Percentiles rank a stretch among this genome's conserved stretches.
These are phyloP conservation scores for Fusarium longipes DNA, from an alignment of 2,329 filamentous ascomycete species.

Conservation along the genomic window DNA sequence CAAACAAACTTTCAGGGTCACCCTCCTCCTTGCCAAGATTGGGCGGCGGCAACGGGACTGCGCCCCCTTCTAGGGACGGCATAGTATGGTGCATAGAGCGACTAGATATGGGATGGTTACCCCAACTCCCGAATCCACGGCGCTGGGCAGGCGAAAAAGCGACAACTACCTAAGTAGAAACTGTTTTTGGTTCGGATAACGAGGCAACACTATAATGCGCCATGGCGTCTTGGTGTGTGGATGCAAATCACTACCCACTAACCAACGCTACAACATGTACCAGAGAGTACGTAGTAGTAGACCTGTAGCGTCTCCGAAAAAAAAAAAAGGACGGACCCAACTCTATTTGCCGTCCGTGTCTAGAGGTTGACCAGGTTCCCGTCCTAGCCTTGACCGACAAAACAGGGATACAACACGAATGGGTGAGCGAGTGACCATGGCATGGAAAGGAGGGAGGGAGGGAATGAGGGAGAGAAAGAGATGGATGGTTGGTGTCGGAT, in stretches of 20 bases:
- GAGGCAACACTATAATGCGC: slow-evolving; percentile 2
- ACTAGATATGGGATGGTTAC: neutral
- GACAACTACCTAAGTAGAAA: neutral
- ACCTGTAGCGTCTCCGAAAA: no score
- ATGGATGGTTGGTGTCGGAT: neutral
- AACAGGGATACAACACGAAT: slow-evolving; percentile 34
- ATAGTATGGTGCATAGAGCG: neutral
- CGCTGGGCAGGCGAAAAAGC: slow-evolving; percentile 19
- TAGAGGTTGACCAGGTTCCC: slow-evolving; percentile 26
- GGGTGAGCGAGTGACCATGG: neutral
- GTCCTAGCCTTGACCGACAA: slow-evolving; percentile 1
- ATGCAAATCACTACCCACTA: no score
- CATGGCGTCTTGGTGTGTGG: slow-evolving; percentile 32
- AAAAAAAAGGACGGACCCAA: slow-evolving; percentile 36
- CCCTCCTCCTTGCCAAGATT: slow-evolving; percentile 38
- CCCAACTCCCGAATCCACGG: slow-evolving; percentile 38
- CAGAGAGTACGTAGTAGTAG: no score
- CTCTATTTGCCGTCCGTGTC: slow-evolving; percentile 34
- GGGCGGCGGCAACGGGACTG: slow-evolving; percentile 41
- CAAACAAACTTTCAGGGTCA: slow-evolving; percentile 38
- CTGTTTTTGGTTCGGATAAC: neutral
- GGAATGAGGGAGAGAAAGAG: no score
- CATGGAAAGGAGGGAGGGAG: no score
- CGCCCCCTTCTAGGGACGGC: slow-evolving; percentile 7
- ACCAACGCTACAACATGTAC: no score